Conservation (phyloP, 306 rosid genomes). For the Quercus variabilis region DNA sequence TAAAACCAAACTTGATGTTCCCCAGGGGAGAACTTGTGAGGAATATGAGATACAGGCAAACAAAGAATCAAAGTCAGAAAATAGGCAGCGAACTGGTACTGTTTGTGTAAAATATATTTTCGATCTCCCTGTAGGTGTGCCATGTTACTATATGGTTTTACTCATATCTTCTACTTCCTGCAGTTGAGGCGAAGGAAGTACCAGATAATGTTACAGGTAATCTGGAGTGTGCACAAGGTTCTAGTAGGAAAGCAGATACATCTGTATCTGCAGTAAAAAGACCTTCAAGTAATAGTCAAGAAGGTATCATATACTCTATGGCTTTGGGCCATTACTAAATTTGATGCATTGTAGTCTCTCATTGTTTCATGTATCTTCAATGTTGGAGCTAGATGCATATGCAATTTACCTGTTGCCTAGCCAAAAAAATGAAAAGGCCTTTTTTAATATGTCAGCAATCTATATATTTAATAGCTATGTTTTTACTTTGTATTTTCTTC, state of each 20-base stretch:
- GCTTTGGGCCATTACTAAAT: constrained; percentile 6
- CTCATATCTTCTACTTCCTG: constrained; percentile 30
- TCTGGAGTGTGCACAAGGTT: constrained; percentile 29
- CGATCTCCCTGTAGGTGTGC: constrained; percentile 10
- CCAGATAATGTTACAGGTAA: constrained; percentile 25
- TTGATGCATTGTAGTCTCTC: constrained; percentile 12
- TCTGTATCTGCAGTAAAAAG: constrained; percentile 64
- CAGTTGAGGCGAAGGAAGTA: constrained; percentile 49
- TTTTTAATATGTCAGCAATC: background rate
- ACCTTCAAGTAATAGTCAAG: constrained; percentile 50
- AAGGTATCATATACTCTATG: constrained; percentile 44
- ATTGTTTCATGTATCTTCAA: constrained; percentile 7
- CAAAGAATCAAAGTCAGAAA: constrained; percentile 41
- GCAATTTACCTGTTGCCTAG: constrained; percentile 4
- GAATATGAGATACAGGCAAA: constrained; percentile 24
- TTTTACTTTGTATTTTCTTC: constrained; percentile 13
- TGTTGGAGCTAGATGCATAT: constrained; percentile 3
- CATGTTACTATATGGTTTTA: constrained; percentile 14
- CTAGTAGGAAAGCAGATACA: constrained; percentile 33
- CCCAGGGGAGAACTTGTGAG: constrained; percentile 29
- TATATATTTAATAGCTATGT: background rate
- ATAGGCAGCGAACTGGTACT: constrained; percentile 43
- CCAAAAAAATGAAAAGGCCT: background rate
- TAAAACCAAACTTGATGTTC: constrained; percentile 25
- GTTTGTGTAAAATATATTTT: constrained; percentile 6